Conservation (phyloP, 169 alveolate genomes). For the Plasmodium vinckei region DNA sequence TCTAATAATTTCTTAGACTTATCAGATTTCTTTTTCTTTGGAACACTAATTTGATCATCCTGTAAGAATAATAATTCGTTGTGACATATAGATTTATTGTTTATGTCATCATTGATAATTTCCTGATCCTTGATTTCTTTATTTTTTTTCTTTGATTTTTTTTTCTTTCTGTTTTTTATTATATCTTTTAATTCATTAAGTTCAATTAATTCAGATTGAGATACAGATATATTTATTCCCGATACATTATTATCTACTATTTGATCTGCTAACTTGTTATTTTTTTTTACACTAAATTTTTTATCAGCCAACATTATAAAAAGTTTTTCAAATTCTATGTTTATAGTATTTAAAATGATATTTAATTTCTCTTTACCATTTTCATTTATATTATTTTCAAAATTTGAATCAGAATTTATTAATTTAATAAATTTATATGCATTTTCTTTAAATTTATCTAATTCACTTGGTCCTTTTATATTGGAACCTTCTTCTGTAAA, state of each 20-base stretch:
- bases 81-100: too few relatives aligned
- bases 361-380: constrained; percentile 4
- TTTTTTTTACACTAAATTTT: neutral
- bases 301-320: neutral
- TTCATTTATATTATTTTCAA: constrained; percentile 4
- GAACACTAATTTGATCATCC: too few relatives aligned
- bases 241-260: neutral
- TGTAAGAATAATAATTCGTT: too few relatives aligned
- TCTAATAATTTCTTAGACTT: too few relatives aligned
- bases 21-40: too few relatives aligned
- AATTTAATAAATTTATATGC: constrained; percentile 10
- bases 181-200: neutral
- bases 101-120: too few relatives aligned
- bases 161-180: neutral
- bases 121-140: neutral
- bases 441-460: constrained; percentile 13
- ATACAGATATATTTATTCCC: neutral
- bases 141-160: neutral
- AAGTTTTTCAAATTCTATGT: neutral
- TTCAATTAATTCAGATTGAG: neutral
- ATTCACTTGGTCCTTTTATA: neutral
- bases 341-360: neutral
- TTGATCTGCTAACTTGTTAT: neutral
- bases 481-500: neutral
- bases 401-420: neutral